Conservation (phyloP, 257 asterid genomes). For the Leptodermis oblonga region DNA sequence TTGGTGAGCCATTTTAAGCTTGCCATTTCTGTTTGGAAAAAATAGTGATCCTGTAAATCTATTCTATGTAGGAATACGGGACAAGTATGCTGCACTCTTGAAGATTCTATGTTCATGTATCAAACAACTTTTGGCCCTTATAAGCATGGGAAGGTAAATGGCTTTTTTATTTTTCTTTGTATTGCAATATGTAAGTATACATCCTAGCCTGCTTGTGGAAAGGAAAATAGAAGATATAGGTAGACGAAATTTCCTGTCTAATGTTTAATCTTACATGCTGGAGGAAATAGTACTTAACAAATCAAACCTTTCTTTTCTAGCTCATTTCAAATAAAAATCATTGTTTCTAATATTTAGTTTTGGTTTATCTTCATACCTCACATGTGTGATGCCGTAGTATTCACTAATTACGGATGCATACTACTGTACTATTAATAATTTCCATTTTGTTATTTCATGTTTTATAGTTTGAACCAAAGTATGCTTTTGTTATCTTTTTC, state of each 20-base stretch:
- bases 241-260: background rate
- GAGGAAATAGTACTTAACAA: background rate
- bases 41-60: background rate
- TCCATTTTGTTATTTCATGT: background rate
- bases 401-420: background rate
- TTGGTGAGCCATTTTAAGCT: background rate
- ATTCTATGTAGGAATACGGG: conserved; percentile 53
- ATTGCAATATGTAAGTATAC: background rate
- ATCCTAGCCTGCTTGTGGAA: background rate
- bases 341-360: background rate
- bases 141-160: conserved; percentile 60
- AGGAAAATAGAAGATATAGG: background rate
- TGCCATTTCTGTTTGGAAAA: background rate
- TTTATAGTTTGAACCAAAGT: background rate
- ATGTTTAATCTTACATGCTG: background rate
- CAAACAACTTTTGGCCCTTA: conserved; percentile 47
- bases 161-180: conserved; percentile 14
- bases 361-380: background rate
- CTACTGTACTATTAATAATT: background rate
- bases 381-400: background rate
- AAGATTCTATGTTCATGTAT: conserved; percentile 50
- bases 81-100: conserved; percentile 45
- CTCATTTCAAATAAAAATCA: no score
- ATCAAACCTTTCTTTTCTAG: background rate
- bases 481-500: background rate